Evolutionary conservation across 257 asterid genomes (phyloP).

Genomic region (Gentiana straminea): DNA sequence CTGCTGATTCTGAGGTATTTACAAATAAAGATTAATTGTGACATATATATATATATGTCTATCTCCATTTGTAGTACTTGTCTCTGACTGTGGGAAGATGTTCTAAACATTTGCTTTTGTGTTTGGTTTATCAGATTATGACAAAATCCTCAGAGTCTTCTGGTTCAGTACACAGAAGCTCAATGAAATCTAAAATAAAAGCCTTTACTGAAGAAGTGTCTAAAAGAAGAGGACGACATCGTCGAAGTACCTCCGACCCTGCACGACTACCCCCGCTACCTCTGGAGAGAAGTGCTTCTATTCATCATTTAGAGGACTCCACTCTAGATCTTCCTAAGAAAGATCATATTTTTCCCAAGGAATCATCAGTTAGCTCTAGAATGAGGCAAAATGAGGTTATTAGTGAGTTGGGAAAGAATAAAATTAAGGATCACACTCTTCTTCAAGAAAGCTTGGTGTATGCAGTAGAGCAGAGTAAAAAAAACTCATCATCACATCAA

Average conservation of each 20-base stretch:
- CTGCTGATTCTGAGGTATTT: slow-evolving; percentile 29
- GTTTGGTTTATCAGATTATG: slow-evolving; percentile 20
- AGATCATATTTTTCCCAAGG: no score
- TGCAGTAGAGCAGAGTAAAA: slow-evolving; percentile 36
- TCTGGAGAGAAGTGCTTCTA: slow-evolving; percentile 10
- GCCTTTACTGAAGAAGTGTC: slow-evolving; percentile 46
- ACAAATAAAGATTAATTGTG: slow-evolving; percentile 1
- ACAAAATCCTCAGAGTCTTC: slow-evolving; percentile 16
- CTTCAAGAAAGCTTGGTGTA: slow-evolving; percentile 35
- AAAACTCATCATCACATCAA: slow-evolving; percentile 24
- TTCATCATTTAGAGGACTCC: slow-evolving; percentile 17
- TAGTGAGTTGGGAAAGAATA: slow-evolving; percentile 17
- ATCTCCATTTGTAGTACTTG: no score
- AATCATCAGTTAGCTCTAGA: no score
- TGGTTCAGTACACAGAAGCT: slow-evolving; percentile 34
- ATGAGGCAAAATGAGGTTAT: slow-evolving; percentile 34
- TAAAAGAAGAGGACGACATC: slow-evolving; percentile 38
- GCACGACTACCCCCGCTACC: slow-evolving; percentile 11
- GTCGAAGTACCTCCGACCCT: slow-evolving; percentile 58
- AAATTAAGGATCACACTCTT: slow-evolving; percentile 37
- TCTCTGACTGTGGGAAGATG: not conserved
- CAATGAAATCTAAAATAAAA: slow-evolving; percentile 57
- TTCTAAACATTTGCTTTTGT: not conserved
- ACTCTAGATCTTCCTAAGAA: not conserved
- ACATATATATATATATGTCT: no score